Evolutionary conservation across 345 rosid species (phyloP), one percentile per base, ranked within the genome.

Genomic region (Lumnitzera littorea): DNA sequence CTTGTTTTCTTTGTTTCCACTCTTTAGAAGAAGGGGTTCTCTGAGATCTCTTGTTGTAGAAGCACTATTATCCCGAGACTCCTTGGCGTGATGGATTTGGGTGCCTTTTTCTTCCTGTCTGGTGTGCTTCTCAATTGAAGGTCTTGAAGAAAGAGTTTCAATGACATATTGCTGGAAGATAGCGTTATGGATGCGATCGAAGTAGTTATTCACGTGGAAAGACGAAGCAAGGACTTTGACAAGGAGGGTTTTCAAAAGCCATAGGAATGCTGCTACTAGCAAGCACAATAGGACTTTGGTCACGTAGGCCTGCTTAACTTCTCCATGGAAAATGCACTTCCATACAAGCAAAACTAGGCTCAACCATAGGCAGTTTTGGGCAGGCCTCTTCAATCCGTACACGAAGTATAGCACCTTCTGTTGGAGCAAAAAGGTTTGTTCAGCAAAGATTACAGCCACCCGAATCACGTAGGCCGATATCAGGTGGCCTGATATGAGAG

Each of bases 301-400:
- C 50, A 65, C 56, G 24, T 65, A 50, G 12, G 51, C 24, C 41
- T 51, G 24, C 9, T 41, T 46, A 24, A 58, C n/a, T 53, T 65
- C 48, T 15, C 46, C 47, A 15, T 60, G 41, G 54, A 67, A 67
- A 36, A 36, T 46, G 9, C 31, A 13, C 24, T 48, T 16, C 70
- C 70, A 67, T 14, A 48, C 52, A 20, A 60, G 55, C 60, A 67
- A 54, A 48, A 67, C 65, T 9, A 67, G 65, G 16, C 65, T 43
- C 41, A 67, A 16, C 59, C 70, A 67, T 10, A 67, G 55, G 55
- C 56, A 67, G n/a, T 67, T 67, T 47, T 56, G 65, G 24, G 61
- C 64, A 12, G 64, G 53, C 65, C 50, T 53, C 50, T 48, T 53
- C 56, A 60, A 55, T 46, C 62, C 69, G 3, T 65, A 65, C n/a